Percentiles rank a stretch among this genome's conserved stretches.
Evolutionary conservation across 2,329 filamentous ascomycete genomes (phyloP).

Genomic region (Thermomyces lanuginosus): DNA sequence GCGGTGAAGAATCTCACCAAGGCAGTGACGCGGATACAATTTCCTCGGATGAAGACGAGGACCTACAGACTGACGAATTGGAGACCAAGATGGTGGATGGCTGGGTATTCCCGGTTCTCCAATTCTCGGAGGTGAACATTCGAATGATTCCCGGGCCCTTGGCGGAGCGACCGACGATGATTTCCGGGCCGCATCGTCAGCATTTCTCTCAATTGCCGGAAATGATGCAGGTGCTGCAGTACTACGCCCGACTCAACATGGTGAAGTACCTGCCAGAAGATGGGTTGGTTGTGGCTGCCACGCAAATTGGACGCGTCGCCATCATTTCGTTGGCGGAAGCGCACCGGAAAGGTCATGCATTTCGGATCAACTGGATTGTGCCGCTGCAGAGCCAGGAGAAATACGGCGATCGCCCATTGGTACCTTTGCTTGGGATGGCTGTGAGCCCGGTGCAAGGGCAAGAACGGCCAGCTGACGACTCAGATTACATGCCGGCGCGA

Average conservation of each 20-base stretch:
- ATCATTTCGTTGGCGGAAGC: slow-evolving; percentile 36
- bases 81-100: no score
- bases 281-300: slow-evolving; percentile 41
- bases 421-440: slow-evolving; percentile 38
- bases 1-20: no score
- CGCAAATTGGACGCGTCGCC: slow-evolving; percentile 40
- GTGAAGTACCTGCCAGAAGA: slow-evolving; percentile 41
- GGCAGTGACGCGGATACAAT: neutral
- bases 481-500: no score
- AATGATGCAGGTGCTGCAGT: slow-evolving; percentile 11
- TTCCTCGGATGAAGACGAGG: slow-evolving; percentile 8
- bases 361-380: slow-evolving; percentile 41
- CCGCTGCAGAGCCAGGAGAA: slow-evolving; percentile 37
- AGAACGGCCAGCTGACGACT: no score
- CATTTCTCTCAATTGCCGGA: no score
- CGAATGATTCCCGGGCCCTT: slow-evolving; percentile 21
- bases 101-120: slow-evolving; percentile 28
- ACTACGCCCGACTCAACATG: slow-evolving; percentile 40
- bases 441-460: slow-evolving; percentile 42
- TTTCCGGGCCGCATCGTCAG: no score
- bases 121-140: slow-evolving; percentile 26
- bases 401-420: slow-evolving; percentile 25
- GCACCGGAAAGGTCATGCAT: slow-evolving; percentile 23
- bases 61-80: slow-evolving; percentile 3
- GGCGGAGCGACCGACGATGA: slow-evolving; percentile 14